Evolutionary conservation across 805 yeast species (phyloP).

Genomic region (Ogataea haglerorum): DNA sequence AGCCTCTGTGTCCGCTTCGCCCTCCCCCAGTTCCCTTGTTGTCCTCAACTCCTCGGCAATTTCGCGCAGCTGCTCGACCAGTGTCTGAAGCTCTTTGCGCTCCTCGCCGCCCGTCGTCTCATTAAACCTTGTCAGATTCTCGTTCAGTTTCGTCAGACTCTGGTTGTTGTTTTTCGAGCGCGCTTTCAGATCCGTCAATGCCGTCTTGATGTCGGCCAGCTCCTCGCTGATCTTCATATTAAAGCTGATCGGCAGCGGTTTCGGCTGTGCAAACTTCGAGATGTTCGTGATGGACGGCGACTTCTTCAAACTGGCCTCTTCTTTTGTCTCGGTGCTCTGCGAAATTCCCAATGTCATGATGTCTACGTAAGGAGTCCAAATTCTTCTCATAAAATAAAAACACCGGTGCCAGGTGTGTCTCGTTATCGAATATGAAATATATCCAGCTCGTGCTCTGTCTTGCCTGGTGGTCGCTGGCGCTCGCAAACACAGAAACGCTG

Average conservation of each 20-base stretch:
- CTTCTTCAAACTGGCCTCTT: conserved; percentile 13
- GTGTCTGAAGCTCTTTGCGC: not conserved
- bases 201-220: conserved; percentile 16
- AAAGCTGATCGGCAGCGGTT: conserved; percentile 22
- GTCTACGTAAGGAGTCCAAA: conserved; percentile 9
- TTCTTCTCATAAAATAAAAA: conserved; percentile 13
- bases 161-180: conserved; percentile 21
- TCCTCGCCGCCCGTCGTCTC: conserved; percentile 8
- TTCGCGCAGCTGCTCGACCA: conserved; percentile 1
- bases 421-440: conserved; percentile 1
- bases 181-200: conserved; percentile 19
- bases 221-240: conserved; percentile 23
- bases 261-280: conserved; percentile 20
- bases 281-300: conserved; percentile 22
- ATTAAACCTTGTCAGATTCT: conserved; percentile 19
- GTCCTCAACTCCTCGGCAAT: not conserved
- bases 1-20: too few relatives aligned
- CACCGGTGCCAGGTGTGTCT: conserved; percentile 11
- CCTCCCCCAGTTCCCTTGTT: not conserved
- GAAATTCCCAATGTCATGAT: conserved; percentile 9
- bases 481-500: conserved; percentile 24
- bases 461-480: not conserved
- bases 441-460: not conserved
- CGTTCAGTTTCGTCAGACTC: conserved; percentile 20
- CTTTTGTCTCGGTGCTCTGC: conserved; percentile 2